These are phyloP conservation scores for Pseudonitzschia multiseries DNA, from an alignment of 108 stramenopile genomes.

Conservation along the genomic window DNA sequence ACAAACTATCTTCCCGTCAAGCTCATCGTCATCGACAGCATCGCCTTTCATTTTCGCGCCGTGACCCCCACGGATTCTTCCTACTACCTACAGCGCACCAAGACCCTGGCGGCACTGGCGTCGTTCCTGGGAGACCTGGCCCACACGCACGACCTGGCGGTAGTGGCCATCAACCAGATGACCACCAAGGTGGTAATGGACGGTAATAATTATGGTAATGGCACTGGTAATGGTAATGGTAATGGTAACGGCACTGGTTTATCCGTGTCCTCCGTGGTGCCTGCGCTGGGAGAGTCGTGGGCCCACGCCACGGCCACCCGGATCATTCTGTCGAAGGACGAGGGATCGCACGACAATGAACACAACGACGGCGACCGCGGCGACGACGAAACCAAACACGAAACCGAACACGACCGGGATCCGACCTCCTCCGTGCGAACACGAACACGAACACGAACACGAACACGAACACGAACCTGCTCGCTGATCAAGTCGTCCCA, in stretches of 20 bases:
- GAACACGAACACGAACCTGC: constrained; percentile 27
- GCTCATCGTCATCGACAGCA: constrained; percentile 88
- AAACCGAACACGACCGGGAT: not conserved
- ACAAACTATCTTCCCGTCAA: constrained; percentile 41
- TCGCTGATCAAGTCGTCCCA: constrained; percentile 75
- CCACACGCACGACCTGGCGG: constrained; percentile 61
- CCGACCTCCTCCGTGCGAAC: not conserved
- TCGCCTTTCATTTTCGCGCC: constrained; percentile 94
- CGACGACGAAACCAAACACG: not conserved
- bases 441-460: not conserved
- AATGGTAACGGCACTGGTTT: not conserved
- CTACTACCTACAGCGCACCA: constrained; percentile 60
- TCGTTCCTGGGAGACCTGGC: constrained; percentile 75
- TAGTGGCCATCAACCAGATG: constrained; percentile 95
- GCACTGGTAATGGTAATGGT: not conserved
- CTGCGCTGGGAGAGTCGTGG: constrained; percentile 95
- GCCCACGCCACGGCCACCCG: constrained; percentile 92
- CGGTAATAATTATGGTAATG: constrained; percentile 1
- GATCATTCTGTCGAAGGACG: constrained; percentile 43
- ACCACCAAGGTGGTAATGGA: constrained; percentile 59
- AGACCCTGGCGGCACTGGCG: constrained; percentile 64
- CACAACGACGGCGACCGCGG: constrained; percentile 5
- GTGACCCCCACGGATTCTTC: constrained; percentile 18
- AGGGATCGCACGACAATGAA: not conserved
- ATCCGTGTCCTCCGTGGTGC: constrained; percentile 55